Evolutionary conservation across 306 rosid species (phyloP).

Genomic region (Vigna mungo): DNA sequence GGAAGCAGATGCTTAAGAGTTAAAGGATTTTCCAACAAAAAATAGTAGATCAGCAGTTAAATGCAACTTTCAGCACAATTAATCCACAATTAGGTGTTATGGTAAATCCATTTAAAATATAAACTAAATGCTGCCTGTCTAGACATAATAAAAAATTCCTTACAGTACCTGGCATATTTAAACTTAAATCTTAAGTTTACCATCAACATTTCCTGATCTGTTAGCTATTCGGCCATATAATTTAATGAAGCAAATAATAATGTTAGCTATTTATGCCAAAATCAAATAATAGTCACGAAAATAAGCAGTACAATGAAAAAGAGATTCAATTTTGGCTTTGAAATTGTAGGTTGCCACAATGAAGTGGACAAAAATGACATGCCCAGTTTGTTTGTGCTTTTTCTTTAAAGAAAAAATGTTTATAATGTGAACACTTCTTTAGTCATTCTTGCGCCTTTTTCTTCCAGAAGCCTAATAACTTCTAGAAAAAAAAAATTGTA

Average conservation of each 20-base stretch:
- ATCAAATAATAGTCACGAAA: neutral
- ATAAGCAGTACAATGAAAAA: conserved; percentile 15
- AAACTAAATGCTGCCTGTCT: neutral
- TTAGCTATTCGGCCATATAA: conserved; percentile 6
- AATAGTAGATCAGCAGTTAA: conserved; percentile 3
- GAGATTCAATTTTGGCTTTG: conserved; percentile 29
- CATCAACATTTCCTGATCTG: neutral
- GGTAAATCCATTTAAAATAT: conserved; percentile 14
- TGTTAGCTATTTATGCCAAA: neutral
- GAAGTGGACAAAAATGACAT: conserved; percentile 29
- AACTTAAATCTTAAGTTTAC: neutral
- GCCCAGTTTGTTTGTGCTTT: neutral
- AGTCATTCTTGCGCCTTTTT: neutral
- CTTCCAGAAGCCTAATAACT: neutral
- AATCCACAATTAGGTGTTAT: neutral
- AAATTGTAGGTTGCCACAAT: conserved; percentile 7
- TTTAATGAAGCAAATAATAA: neutral
- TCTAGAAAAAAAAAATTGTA: neutral
- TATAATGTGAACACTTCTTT: neutral
- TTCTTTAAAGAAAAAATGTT: neutral
- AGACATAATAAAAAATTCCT: neutral
- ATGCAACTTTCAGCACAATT: too few species aligned
- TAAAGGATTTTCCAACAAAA: neutral
- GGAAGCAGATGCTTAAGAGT: neutral
- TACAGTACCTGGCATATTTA: neutral